phyloP scores from a whole-genome alignment of 768 basidiomycete genomes.

The Xerocomus potaroensis region DNA sequence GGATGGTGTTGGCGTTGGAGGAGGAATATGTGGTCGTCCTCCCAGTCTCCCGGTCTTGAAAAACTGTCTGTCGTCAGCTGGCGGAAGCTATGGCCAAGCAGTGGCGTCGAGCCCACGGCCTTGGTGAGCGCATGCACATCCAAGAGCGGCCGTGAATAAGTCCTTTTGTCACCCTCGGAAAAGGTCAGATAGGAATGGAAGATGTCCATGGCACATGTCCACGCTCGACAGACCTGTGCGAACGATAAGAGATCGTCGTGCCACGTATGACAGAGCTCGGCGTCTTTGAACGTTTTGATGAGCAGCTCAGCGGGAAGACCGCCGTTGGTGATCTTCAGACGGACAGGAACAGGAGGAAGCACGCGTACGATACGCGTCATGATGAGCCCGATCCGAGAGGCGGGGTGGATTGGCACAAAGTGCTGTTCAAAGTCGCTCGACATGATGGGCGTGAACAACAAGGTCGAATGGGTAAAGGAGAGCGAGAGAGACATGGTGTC shows the following conservation, averaged over 20 bases:
- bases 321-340: constrained; percentile 2
- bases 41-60: neutral
- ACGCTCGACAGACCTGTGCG: constrained; percentile 23
- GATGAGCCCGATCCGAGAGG: constrained; percentile 13
- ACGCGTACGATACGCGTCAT: constrained; percentile 22
- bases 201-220: constrained; percentile 22
- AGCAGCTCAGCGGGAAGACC: constrained; percentile 21
- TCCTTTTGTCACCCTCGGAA: constrained; percentile 9
- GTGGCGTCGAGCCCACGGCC: constrained; percentile 12
- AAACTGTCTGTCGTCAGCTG: constrained; percentile 19
- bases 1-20: neutral
- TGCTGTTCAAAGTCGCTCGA: constrained; percentile 1
- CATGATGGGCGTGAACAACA: constrained; percentile 10
- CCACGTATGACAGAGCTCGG: constrained; percentile 17
- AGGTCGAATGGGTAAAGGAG: constrained; percentile 23
- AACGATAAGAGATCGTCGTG: constrained; percentile 21
- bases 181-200: constrained; percentile 13
- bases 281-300: constrained; percentile 17
- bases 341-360: constrained; percentile 4
- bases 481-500: constrained; percentile 16
- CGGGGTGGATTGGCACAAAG: constrained; percentile 2
- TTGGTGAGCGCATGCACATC: constrained; percentile 17
- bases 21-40: neutral
- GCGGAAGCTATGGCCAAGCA: constrained; percentile 9
- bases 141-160: neutral